Conservation (phyloP, 495 filamentous ascomycete species). For the Penicillium coffeae region DNA sequence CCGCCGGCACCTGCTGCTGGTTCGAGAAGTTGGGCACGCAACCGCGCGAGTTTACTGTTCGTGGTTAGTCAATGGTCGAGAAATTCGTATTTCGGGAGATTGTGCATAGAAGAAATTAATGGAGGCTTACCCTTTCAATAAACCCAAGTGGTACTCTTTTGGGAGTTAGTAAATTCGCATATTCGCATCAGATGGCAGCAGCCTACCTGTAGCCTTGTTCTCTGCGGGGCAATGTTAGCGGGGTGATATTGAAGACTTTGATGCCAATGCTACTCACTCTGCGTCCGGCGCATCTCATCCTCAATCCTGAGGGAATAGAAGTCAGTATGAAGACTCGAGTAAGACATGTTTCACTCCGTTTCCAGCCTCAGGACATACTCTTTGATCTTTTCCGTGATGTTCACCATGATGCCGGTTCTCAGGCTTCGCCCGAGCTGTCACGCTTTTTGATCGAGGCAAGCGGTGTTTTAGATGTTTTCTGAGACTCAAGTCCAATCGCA, state of each 20-base stretch:
- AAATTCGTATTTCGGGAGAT: background rate
- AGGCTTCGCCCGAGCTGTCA: conserved; percentile 19
- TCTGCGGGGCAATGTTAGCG: conserved; percentile 57
- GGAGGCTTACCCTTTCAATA: conserved; percentile 96
- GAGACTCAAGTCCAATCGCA: background rate
- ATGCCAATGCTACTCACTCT: conserved; percentile 58
- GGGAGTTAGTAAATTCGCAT: conserved; percentile 12
- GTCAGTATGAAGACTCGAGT: conserved; percentile 10
- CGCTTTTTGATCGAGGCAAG: background rate
- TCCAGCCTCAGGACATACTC: conserved; percentile 52
- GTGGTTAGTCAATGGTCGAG: conserved; percentile 1
- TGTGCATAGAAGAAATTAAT: conserved; percentile 10
- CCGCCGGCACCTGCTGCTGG: conserved; percentile 73
- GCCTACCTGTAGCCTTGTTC: conserved; percentile 95
- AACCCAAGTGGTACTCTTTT: conserved; percentile 93
- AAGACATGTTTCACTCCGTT: background rate
- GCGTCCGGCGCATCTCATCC: conserved; percentile 98
- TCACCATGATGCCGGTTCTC: conserved; percentile 78
- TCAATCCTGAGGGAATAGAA: conserved; percentile 70
- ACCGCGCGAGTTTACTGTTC: conserved; percentile 85
- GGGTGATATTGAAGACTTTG: conserved; percentile 21
- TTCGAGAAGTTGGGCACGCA: conserved; percentile 93
- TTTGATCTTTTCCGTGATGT: conserved; percentile 99
- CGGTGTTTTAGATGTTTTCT: background rate
- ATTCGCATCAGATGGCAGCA: background rate